A percentile compares a stretch with the other conserved stretches of the same genome.
phyloP scores from a whole-genome alignment of 2,329 filamentous ascomycete species.

The Arthrocladium fulminans region DNA sequence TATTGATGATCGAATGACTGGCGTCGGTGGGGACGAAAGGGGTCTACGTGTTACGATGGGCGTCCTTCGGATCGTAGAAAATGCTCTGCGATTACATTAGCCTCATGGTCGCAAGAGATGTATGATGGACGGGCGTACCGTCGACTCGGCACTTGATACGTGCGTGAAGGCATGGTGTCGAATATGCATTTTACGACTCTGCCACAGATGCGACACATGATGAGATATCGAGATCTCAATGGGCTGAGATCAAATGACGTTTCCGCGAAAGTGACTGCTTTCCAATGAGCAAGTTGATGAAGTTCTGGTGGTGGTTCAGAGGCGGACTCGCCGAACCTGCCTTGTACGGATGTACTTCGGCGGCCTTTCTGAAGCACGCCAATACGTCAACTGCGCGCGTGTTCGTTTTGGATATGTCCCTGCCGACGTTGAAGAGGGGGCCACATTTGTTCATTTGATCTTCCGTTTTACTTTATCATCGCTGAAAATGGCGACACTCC shows the following conservation, averaged over 20 bases:
- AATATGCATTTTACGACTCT: conserved; percentile 23
- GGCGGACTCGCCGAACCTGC: conserved; percentile 14
- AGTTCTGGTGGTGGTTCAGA: background rate
- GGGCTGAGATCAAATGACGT: background rate
- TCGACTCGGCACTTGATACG: conserved; percentile 15
- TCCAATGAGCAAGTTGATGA: background rate
- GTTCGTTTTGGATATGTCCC: background rate
- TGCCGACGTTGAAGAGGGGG: background rate
- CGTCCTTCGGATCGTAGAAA: conserved; percentile 17
- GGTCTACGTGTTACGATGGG: conserved; percentile 2
- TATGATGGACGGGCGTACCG: conserved; percentile 10
- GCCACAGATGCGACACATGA: conserved; percentile 24
- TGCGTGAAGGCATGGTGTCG: conserved; percentile 22
- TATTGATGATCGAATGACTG: conserved; percentile 7
- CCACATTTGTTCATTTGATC: background rate
- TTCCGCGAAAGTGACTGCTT: background rate
- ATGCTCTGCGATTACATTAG: conserved; percentile 13
- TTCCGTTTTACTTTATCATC: background rate
- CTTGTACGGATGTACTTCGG: background rate
- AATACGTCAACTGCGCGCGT: conserved; percentile 1
- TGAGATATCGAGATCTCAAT: background rate
- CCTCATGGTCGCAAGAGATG: conserved; percentile 2
- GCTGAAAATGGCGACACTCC: conserved; percentile 21
- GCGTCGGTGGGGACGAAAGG: background rate
- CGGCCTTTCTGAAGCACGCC: background rate